Evolutionary conservation across 345 rosid species (phyloP).

Genomic region (Boechera retrofracta): DNA sequence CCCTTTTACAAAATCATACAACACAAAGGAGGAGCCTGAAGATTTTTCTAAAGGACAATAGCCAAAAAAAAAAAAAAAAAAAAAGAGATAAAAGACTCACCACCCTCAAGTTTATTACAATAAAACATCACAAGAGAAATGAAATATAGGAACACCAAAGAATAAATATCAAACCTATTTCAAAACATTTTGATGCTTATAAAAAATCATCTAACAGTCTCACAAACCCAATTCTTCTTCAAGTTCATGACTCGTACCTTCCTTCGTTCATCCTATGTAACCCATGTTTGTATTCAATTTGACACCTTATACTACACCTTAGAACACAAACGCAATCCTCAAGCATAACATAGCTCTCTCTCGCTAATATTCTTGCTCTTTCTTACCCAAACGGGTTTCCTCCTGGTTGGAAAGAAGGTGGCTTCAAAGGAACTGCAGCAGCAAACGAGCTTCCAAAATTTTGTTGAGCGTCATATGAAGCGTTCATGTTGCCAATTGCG

Average conservation of each 20-base stretch:
- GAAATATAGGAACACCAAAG: slow-evolving; percentile 21
- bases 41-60: background rate
- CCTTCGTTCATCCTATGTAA: slow-evolving; percentile 33
- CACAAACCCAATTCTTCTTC: slow-evolving; percentile 45
- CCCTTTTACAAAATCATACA: slow-evolving; percentile 29
- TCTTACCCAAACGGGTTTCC: slow-evolving; percentile 47
- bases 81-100: background rate
- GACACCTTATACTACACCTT: slow-evolving; percentile 17
- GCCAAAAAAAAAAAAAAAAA: background rate
- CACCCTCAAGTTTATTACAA: slow-evolving; percentile 15
- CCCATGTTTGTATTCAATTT: slow-evolving; percentile 11
- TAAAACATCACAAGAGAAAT: slow-evolving; percentile 7
- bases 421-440: slow-evolving; percentile 32
- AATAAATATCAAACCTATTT: slow-evolving; percentile 32
- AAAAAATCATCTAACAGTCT: slow-evolving; percentile 13
- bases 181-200: background rate
- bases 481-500: slow-evolving; percentile 49
- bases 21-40: slow-evolving; percentile 27
- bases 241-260: slow-evolving; percentile 21
- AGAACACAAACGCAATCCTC: slow-evolving; percentile 27
- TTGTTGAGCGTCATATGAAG: slow-evolving; percentile 49
- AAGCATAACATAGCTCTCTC: background rate
- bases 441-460: slow-evolving; percentile 52
- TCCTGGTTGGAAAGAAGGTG: slow-evolving; percentile 35
- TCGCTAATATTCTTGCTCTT: slow-evolving; percentile 5